These are phyloP conservation scores for Tylopilus sp. DNA, from an alignment of 1,284 basidiomycete species.

Conservation along the genomic window DNA sequence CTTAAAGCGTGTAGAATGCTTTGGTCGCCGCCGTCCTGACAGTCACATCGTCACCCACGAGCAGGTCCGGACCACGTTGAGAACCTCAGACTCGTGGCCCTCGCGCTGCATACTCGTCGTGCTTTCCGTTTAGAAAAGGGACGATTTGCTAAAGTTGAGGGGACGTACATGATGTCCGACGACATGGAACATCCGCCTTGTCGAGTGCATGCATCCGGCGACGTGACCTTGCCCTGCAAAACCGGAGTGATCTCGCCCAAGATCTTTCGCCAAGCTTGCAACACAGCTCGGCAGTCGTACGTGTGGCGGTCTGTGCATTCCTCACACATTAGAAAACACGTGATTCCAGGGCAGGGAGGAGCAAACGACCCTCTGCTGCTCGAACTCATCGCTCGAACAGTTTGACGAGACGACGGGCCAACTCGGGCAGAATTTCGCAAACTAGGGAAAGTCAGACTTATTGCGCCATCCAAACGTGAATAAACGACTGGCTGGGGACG, in stretches of 20 bases:
- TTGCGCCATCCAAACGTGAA: conserved; percentile 99
- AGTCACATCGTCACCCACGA: conserved; percentile 84
- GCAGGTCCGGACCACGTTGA: conserved; percentile 76
- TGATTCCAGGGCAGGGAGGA: too few species aligned
- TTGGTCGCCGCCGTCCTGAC: conserved; percentile 93
- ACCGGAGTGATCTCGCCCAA: conserved; percentile 82
- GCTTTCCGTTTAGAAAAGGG: conserved; percentile 55
- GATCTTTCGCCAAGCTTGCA: conserved; percentile 95
- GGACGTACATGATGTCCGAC: conserved; percentile 78
- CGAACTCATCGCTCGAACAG: conserved; percentile 75
- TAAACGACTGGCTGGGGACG: conserved; percentile 85
- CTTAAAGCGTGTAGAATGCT: conserved; percentile 92
- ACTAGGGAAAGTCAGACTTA: conserved; percentile 66
- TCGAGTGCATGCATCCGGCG: conserved; percentile 70
- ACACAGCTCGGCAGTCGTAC: conserved; percentile 86
- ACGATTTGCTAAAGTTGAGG: too few species aligned
- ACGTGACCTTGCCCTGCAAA: conserved; percentile 66
- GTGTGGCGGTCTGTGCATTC: conserved; percentile 65
- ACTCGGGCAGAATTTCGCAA: conserved; percentile 87
- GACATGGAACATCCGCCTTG: conserved; percentile 88
- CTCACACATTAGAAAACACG: background rate
- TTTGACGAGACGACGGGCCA: conserved; percentile 72
- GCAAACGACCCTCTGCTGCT: conserved; percentile 93
- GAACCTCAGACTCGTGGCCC: conserved; percentile 87
- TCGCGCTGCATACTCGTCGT: conserved; percentile 85